phyloP scores from a whole-genome alignment of 306 rosid genomes.

The Gastrolobium villosum region DNA sequence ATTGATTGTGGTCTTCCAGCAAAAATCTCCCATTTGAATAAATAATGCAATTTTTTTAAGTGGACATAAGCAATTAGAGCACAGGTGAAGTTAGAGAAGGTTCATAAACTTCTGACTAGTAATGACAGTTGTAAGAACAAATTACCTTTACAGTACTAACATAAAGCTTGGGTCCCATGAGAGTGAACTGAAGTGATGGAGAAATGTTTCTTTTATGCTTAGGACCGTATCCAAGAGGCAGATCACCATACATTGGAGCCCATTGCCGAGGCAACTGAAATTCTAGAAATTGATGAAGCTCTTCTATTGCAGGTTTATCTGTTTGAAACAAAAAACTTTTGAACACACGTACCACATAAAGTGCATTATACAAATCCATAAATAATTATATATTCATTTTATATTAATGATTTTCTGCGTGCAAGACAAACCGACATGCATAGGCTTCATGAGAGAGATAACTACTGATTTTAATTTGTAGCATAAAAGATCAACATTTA shows the following conservation, averaged over 20 bases:
- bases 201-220: constrained; percentile 58
- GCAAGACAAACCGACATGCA: neutral
- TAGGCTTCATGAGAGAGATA: neutral
- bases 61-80: neutral
- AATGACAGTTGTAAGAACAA: neutral
- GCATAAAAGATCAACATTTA: neutral
- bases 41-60: neutral
- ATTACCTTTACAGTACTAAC: constrained; percentile 74
- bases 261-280: constrained; percentile 80
- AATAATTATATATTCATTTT: constrained; percentile 11
- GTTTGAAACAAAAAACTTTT: constrained; percentile 37
- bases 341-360: constrained; percentile 13
- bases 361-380: neutral
- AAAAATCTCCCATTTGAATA: constrained; percentile 15
- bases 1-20: constrained; percentile 4
- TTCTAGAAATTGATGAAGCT: constrained; percentile 77
- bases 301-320: constrained; percentile 86
- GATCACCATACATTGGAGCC: constrained; percentile 81
- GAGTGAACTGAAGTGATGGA: constrained; percentile 69
- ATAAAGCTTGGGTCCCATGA: constrained; percentile 82
- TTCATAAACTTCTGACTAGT: constrained; percentile 4
- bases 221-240: constrained; percentile 63
- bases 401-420: neutral
- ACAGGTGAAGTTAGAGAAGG: neutral
- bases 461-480: neutral